phyloP scores from a whole-genome alignment of 257 asterid species.

The Fraxinus cuspidata region DNA sequence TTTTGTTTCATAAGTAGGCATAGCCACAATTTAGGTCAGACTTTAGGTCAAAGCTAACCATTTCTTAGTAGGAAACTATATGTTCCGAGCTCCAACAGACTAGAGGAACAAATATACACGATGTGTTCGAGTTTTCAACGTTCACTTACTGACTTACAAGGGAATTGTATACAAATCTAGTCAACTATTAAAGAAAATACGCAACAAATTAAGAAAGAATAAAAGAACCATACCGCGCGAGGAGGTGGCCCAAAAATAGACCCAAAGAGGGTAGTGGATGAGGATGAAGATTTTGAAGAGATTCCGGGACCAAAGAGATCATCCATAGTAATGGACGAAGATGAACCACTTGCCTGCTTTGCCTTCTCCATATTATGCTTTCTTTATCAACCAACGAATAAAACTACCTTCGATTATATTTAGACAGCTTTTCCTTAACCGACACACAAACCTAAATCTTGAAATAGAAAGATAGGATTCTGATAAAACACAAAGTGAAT shows the following conservation, averaged over 20 bases:
- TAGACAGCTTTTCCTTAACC: no score
- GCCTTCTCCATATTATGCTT: constrained; percentile 54
- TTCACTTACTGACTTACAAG: no score
- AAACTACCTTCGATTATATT: not conserved
- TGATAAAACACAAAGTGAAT: not conserved
- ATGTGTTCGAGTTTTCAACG: no score
- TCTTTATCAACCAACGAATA: constrained; percentile 21
- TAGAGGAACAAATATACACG: no score
- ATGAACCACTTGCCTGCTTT: constrained; percentile 45
- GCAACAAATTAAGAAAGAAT: no score
- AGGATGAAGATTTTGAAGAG: constrained; percentile 41
- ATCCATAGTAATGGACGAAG: constrained; percentile 60
- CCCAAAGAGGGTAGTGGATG: constrained; percentile 43
- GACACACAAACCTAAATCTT: not conserved
- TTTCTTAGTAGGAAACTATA: no score
- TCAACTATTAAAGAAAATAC: no score
- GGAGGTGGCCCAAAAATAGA: constrained; percentile 66
- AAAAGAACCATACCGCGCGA: not conserved
- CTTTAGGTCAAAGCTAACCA: no score
- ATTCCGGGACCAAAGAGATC: constrained; percentile 63
- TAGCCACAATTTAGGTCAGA: no score
- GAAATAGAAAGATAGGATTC: not conserved
- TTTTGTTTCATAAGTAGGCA: no score
- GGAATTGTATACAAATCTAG: no score
- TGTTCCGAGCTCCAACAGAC: no score